phyloP scores from a whole-genome alignment of 495 filamentous ascomycete species.

The Cercophora scortea region DNA sequence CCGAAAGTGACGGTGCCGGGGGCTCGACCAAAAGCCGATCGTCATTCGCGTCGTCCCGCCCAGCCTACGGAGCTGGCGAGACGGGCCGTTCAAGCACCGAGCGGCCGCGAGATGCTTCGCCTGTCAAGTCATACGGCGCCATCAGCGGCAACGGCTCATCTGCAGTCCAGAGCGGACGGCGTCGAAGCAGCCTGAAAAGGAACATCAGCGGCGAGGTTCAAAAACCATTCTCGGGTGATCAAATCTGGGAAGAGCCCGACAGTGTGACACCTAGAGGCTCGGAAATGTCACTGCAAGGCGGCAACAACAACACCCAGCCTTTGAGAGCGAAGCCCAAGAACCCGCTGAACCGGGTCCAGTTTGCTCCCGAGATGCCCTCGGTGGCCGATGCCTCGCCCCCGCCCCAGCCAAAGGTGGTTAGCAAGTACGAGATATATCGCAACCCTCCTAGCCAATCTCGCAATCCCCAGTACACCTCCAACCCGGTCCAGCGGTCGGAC shows the following conservation, averaged over 20 bases:
- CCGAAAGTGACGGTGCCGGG: slow-evolving; percentile 29
- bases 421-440: slow-evolving; percentile 64
- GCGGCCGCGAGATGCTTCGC: slow-evolving; percentile 12
- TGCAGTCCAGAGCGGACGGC: slow-evolving; percentile 19
- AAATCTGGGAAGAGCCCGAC: slow-evolving; percentile 84
- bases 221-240: slow-evolving; percentile 59
- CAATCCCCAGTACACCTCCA: slow-evolving; percentile 64
- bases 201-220: slow-evolving; percentile 51
- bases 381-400: slow-evolving; percentile 7
- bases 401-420: slow-evolving; percentile 43
- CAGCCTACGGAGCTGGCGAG: slow-evolving; percentile 14
- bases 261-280: slow-evolving; percentile 18
- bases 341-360: slow-evolving; percentile 47
- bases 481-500: slow-evolving; percentile 33
- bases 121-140: slow-evolving; percentile 19
- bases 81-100: slow-evolving; percentile 23
- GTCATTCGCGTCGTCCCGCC: slow-evolving; percentile 21
- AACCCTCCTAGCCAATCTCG: slow-evolving; percentile 71
- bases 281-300: not conserved
- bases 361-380: slow-evolving; percentile 28
- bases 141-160: slow-evolving; percentile 11
- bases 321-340: slow-evolving; percentile 49
- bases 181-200: slow-evolving; percentile 43
- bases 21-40: slow-evolving; percentile 12
- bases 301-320: slow-evolving; percentile 11